A percentile compares a stretch with the other conserved stretches of the same genome.
Conservation (phyloP, 257 asterid genomes). For the Solanum tacnaense region DNA sequence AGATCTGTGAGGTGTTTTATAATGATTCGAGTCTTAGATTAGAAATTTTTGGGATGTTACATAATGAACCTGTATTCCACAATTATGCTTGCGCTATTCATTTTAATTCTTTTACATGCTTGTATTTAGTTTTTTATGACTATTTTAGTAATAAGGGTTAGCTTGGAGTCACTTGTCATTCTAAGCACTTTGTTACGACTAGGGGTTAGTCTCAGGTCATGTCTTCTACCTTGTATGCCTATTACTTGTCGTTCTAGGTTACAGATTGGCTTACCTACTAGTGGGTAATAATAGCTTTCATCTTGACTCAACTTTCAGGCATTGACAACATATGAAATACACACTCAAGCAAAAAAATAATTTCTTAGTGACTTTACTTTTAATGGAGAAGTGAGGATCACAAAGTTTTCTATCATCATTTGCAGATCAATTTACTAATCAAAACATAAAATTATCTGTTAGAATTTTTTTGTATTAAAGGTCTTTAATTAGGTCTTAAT, state of each 20-base stretch:
- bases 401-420: background rate
- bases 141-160: no score
- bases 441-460: background rate
- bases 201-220: no score
- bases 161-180: no score
- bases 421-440: background rate
- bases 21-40: no score
- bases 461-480: background rate
- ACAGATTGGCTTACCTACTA: background rate
- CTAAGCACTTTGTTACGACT: no score
- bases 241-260: background rate
- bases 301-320: background rate
- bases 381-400: background rate
- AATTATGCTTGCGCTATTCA: no score
- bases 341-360: no score
- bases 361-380: background rate
- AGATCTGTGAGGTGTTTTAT: no score
- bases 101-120: no score
- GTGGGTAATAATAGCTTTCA: background rate
- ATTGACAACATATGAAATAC: background rate
- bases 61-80: no score
- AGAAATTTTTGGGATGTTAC: no score
- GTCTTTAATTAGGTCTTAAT: background rate
- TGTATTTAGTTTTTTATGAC: no score
- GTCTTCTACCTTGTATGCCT: background rate